These are phyloP conservation scores for Sophora flavescens DNA, from an alignment of 306 rosid genomes.

Conservation along the genomic window DNA sequence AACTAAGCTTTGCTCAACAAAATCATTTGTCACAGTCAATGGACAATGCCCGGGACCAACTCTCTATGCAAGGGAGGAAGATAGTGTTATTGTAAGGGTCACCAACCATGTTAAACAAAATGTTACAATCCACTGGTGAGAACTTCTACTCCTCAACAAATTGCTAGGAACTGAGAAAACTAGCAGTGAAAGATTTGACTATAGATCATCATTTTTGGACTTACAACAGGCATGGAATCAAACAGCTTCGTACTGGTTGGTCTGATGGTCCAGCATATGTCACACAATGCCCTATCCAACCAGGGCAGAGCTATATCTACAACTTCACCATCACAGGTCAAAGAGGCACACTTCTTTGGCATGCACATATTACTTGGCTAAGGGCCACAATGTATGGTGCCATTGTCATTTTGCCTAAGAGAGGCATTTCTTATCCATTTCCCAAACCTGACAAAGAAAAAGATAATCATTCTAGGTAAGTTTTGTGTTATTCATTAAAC, in stretches of 20 bases:
- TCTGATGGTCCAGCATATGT: slow-evolving; percentile 83
- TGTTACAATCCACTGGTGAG: slow-evolving; percentile 81
- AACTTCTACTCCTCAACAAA: slow-evolving; percentile 31
- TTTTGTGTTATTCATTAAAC: neutral
- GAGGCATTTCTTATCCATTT: slow-evolving; percentile 71
- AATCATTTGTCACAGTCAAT: slow-evolving; percentile 61
- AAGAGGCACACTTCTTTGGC: slow-evolving; percentile 91
- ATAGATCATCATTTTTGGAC: slow-evolving; percentile 21
- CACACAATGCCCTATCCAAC: slow-evolving; percentile 80
- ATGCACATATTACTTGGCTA: slow-evolving; percentile 83
- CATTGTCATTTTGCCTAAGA: slow-evolving; percentile 71
- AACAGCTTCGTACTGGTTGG: slow-evolving; percentile 69
- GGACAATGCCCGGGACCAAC: slow-evolving; percentile 81
- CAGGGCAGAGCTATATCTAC: slow-evolving; percentile 66
- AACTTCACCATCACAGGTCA: slow-evolving; percentile 74
- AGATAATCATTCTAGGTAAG: slow-evolving; percentile 64
- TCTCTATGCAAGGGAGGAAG: slow-evolving; percentile 76
- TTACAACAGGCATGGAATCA: slow-evolving; percentile 73
- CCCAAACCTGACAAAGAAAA: slow-evolving; percentile 68
- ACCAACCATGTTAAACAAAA: slow-evolving; percentile 66
- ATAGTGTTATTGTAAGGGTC: slow-evolving; percentile 68
- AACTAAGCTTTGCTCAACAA: slow-evolving; percentile 71
- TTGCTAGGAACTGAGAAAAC: slow-evolving; percentile 9
- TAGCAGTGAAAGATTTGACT: neutral
- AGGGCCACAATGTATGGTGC: slow-evolving; percentile 80